Base-by-base conservation (phyloP, 2,329 filamentous ascomycete species). In the Calonectria montana region DNA sequence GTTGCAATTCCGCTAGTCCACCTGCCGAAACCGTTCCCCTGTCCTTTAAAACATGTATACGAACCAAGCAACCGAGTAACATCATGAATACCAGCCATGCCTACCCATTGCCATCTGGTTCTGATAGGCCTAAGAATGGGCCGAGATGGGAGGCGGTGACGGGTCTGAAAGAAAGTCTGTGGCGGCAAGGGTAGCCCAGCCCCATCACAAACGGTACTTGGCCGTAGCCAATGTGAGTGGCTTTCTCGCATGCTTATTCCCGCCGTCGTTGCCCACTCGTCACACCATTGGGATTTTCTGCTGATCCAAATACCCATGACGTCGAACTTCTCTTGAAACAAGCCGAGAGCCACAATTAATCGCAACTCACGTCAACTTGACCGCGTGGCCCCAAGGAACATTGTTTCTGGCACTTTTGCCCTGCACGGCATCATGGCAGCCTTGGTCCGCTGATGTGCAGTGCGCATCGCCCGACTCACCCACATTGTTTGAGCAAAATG, bases 271-370 rank as follows among this genome's bases (percentile, higher is more conserved):
- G 59, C 66, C 69, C 53, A 67, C 75, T 76, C 69, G 77, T 77
- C 73, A 75, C 77, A 78, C 73, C 72, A 79, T 76, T 48, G 43
- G 50, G 65, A 55, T 66, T 71, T 66, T 41, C 39, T 78, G 74
- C 61, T 77, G 76, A 76, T 78, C 67, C 53, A 65, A 73, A 73
- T 61, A 61, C 53, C 67, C 69, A 79, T 78, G 76, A 79, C 75
- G 73, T 78, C 67, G 70, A 72, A 45, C 64, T 65, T 48, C 23
- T 61, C 57, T 69, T 73, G 77, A 76, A 78, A 77, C 77, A 70
- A 71, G 71, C 48, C 29, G 70, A 74, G 53, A 55, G 65, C 75
- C 72, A 78, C 75, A 71, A 78, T 65, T 59, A 73, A 50, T 73
- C 71, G 31, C 43, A 63, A 59, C 68, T 77, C 66, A 67, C 67